Evolutionary conservation across 495 filamentous ascomycete genomes (phyloP).

Genomic region (Aspergillus cristatus): DNA sequence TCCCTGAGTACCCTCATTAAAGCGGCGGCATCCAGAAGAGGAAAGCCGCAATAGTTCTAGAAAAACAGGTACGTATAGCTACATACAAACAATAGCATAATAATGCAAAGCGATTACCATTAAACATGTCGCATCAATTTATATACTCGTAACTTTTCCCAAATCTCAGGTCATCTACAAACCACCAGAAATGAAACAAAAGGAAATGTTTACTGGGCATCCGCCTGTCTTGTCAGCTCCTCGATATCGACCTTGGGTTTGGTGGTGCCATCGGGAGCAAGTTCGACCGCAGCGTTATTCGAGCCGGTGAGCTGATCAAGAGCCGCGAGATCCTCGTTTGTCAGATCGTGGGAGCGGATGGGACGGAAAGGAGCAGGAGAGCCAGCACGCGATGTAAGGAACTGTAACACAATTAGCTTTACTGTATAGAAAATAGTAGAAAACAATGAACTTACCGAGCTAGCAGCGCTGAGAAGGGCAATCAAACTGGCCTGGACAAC

Average conservation of each 20-base stretch:
- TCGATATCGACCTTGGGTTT: slow-evolving; percentile 29
- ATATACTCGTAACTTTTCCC: too few relatives aligned
- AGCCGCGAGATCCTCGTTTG: slow-evolving; percentile 36
- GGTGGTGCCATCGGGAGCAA: slow-evolving; percentile 10
- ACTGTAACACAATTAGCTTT: slow-evolving; percentile 17
- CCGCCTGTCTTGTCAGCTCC: slow-evolving; percentile 25
- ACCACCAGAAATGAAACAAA: too few relatives aligned
- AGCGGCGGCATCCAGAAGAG: too few relatives aligned
- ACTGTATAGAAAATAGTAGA: neutral
- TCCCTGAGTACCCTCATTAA: too few relatives aligned
- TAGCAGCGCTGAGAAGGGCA: slow-evolving; percentile 79
- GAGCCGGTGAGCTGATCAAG: slow-evolving; percentile 28
- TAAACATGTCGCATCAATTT: too few relatives aligned
- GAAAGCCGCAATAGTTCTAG: too few relatives aligned
- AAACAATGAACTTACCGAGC: slow-evolving; percentile 55
- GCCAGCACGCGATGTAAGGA: slow-evolving; percentile 36
- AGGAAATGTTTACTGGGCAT: slow-evolving; percentile 17
- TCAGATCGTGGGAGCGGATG: slow-evolving; percentile 36
- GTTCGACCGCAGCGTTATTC: slow-evolving; percentile 9
- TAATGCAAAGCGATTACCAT: too few relatives aligned
- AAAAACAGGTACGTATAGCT: too few relatives aligned
- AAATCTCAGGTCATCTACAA: too few relatives aligned
- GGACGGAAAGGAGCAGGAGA: slow-evolving; percentile 42
- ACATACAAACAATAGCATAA: too few relatives aligned
- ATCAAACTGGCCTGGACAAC: slow-evolving; percentile 88